phyloP scores from a whole-genome alignment of 1,284 basidiomycete genomes.

The Pseudozyma hubeiensis region DNA sequence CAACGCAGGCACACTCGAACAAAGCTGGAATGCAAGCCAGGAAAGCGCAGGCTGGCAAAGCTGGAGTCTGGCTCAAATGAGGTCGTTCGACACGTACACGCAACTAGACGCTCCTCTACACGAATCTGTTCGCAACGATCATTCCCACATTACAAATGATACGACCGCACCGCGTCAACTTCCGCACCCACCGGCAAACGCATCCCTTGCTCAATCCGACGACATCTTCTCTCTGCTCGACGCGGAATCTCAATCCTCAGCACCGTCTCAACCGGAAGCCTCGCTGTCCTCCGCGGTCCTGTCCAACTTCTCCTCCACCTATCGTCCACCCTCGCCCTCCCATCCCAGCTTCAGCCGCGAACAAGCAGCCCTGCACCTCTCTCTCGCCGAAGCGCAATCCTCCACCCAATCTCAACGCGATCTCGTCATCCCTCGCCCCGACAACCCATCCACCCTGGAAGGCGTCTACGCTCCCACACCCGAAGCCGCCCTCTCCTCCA shows the following conservation, averaged over 20 bases:
- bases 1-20: background rate
- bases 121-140: conserved; percentile 15
- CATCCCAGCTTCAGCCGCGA: conserved; percentile 29
- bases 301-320: conserved; percentile 12
- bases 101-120: conserved; percentile 24
- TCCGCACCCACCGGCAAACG: background rate
- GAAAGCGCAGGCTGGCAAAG: conserved; percentile 15
- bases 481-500: conserved; percentile 14
- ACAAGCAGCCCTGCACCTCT: conserved; percentile 33
- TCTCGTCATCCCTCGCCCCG: conserved; percentile 25
- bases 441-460: conserved; percentile 21
- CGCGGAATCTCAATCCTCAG: conserved; percentile 10
- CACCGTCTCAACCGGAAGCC: background rate
- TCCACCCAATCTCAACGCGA: conserved; percentile 25
- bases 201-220: conserved; percentile 17
- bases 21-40: conserved; percentile 9
- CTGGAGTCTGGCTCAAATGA: conserved; percentile 8
- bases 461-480: conserved; percentile 44
- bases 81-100: conserved; percentile 9
- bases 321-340: conserved; percentile 34
- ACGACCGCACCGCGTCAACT: background rate
- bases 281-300: background rate
- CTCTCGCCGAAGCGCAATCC: conserved; percentile 26
- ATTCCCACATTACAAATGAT: background rate
- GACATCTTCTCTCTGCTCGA: conserved; percentile 42